Evolutionary conservation across 768 basidiomycete genomes (phyloP), one percentile per base, ranked within the genome.

Genomic region (Antrodiella citrinella): DNA sequence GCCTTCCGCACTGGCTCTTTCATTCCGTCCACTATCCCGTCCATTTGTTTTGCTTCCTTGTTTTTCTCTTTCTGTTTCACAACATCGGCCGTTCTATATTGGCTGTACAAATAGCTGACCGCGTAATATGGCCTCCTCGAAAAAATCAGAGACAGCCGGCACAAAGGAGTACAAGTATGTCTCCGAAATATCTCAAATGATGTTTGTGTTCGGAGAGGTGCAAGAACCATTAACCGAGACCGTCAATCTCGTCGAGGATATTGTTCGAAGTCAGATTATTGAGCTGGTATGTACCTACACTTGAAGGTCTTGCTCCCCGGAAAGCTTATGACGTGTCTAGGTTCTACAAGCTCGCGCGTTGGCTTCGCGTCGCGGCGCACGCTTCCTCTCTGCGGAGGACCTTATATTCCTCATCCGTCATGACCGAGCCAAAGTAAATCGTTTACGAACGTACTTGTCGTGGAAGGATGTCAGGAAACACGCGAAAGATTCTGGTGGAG

Each of bases 381-480:
- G 92, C 19, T 91, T 84, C 56, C 76, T 95, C 35, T 82, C 88
- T 2, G 86, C 92, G 0, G 94, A 98, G 66, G 94, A 98, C 66
- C 83, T 98, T 49, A 91, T 98, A 57, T 97, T 96, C 58, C 84
- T 96, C 61, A 92, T 98, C 60, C 84, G 94, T 4, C 86, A 95
- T 59, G 94, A 98, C 69, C 72, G 89, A 55, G 88, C 86, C 5
- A 96, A 95, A 65, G 91, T 98, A 54, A 95, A 96, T 67, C 76
- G 94, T 41, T 72, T 98, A 23, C 71, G 91, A 26, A 95, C 91
- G 9, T 98, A 96, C 62, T 77, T 98, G 20, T 91, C 89, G 0
- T 98, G 94, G 94, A 96, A 95, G 61, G 94, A 96, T 57, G 94
- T 97, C 15, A 80, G 94, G 12, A 96, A 95, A 60, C 89, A 91